phyloP scores from a whole-genome alignment of 83 land plant genomes.

The Picea mariana region DNA sequence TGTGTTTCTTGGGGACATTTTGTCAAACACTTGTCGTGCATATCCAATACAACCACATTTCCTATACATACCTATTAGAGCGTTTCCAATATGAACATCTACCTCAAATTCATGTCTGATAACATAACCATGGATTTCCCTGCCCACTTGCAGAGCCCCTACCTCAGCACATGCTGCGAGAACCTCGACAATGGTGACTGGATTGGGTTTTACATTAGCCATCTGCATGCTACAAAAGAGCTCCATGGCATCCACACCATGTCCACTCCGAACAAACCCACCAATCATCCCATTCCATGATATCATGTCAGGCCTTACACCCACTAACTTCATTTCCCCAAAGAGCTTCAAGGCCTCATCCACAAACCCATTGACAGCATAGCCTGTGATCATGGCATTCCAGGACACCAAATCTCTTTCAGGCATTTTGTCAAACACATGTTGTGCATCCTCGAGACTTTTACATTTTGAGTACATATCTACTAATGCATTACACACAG shows the following conservation, averaged over 20 bases:
- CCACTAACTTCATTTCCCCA: neutral
- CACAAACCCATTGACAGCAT: constrained; percentile 6
- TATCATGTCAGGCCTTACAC: constrained; percentile 25
- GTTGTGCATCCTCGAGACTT: constrained; percentile 34
- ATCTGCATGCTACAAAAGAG: too few species aligned
- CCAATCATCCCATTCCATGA: constrained; percentile 67
- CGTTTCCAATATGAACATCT: constrained; percentile 24
- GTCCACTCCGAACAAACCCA: too few species aligned
- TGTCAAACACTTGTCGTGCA: constrained; percentile 32
- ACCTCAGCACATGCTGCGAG: constrained; percentile 36
- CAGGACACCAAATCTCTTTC: constrained; percentile 54
- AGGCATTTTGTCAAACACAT: constrained; percentile 44
- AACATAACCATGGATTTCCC: constrained; percentile 41
- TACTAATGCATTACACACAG: constrained; percentile 68
- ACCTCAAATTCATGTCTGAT: constrained; percentile 20
- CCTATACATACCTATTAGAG: constrained; percentile 49
- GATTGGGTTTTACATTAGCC: too few species aligned
- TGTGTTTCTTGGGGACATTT: constrained; percentile 19
- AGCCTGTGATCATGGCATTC: constrained; percentile 70
- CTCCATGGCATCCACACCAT: too few species aligned
- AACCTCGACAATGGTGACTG: constrained; percentile 15
- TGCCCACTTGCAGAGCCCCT: constrained; percentile 36
- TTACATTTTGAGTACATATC: constrained; percentile 62
- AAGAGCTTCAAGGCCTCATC: neutral
- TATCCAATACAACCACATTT: constrained; percentile 44